Conservation (phyloP, 1,139 yeast genomes). For the Pichia kudriavzevii region DNA sequence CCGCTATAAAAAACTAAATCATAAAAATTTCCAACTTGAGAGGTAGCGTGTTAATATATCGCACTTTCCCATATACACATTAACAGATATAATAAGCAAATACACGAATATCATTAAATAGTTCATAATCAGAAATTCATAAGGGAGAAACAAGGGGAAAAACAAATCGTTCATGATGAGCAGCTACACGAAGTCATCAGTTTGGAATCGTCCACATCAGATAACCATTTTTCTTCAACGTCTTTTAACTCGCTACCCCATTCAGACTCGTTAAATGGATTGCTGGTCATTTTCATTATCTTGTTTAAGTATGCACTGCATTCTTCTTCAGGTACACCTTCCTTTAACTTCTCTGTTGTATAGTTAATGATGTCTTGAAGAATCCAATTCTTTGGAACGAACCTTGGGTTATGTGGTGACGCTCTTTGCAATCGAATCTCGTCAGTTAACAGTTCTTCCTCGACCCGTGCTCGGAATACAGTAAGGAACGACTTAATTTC, state of each 20-base stretch:
- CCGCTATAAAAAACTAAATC: too few species aligned
- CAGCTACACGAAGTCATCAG: slow-evolving; percentile 63
- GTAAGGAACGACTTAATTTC: slow-evolving; percentile 36
- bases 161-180: slow-evolving; percentile 54
- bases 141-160: too few species aligned
- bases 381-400: slow-evolving; percentile 82
- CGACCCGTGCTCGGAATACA: slow-evolving; percentile 34
- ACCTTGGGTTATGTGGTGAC: slow-evolving; percentile 56
- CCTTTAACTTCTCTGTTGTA: slow-evolving; percentile 21
- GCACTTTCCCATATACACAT: too few species aligned
- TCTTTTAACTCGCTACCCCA: slow-evolving; percentile 64
- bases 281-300: slow-evolving; percentile 51
- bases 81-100: too few species aligned
- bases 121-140: neutral
- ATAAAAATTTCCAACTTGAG: too few species aligned
- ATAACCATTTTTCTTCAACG: slow-evolving; percentile 48
- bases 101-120: too few species aligned
- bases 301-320: slow-evolving; percentile 38
- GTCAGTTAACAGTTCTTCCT: slow-evolving; percentile 31
- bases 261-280: slow-evolving; percentile 49
- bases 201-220: slow-evolving; percentile 37
- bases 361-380: slow-evolving; percentile 70
- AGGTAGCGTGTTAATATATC: too few species aligned
- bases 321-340: slow-evolving; percentile 29
- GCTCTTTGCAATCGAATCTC: slow-evolving; percentile 36